Base-by-base conservation (phyloP, 1,139 yeast genomes). In the Starmera stellimalicola region DNA sequence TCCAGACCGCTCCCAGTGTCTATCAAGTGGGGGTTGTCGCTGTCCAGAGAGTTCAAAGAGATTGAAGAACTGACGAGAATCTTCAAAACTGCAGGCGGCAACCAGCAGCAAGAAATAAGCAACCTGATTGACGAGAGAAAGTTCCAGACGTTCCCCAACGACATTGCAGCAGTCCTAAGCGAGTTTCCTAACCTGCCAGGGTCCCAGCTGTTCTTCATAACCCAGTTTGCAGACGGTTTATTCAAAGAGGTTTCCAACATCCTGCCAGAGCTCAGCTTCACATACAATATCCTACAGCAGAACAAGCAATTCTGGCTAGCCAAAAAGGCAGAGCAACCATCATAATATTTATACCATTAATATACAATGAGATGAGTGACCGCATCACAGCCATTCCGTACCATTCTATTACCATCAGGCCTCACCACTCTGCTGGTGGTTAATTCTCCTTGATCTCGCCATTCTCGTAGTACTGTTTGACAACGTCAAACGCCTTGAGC, bases 401-500 rank as follows among this genome's bases (percentile, higher is more conserved):
- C n/a, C n/a, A n/a, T n/a, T n/a, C n/a, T n/a, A n/a, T n/a, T n/a
- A n/a, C n/a, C n/a, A n/a, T n/a, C n/a, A n/a, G n/a, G n/a, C n/a
- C n/a, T n/a, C n/a, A 6, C 5, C 25, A 19, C 10, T 19, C 8
- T 11, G 11, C 23, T 19, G 8, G 11, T 19, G 6, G 12, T 12
- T 5, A 7, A 26, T 17, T 32, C n/a, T 42, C 43, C 32, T 35
- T 57, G 30, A 59, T 55, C 24, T 51, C 34, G 5, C 58, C 63
- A 10, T 49, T 48, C 32, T 60, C 63, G 38, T 57, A 58, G 33
- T 53, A 51, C 33, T 68, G 76, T 48, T 71, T 74, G 31, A 88
- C 94, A 37, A 78, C 79, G 41, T 78, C 85, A 62, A 91, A 91
- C 26, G 95, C 94, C 61, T 93, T 91, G 48, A 91, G 62, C 54